Conservation (phyloP, 2,329 filamentous ascomycete genomes). For the Cladosporium sp. region DNA sequence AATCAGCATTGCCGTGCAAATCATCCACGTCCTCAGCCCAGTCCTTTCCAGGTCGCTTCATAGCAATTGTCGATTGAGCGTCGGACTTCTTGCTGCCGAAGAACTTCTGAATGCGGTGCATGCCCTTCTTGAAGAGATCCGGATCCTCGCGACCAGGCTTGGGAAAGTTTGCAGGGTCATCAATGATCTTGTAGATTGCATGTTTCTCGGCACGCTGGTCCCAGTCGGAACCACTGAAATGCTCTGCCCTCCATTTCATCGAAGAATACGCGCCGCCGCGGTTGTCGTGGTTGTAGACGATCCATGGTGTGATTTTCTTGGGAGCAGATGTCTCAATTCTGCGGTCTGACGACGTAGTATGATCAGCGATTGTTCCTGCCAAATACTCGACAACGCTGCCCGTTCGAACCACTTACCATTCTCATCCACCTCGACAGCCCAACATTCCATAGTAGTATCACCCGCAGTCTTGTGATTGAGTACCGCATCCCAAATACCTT, state of each 20-base stretch:
- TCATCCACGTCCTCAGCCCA: slow-evolving; percentile 61
- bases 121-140: slow-evolving; percentile 16
- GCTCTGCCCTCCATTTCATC: slow-evolving; percentile 62
- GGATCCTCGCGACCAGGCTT: slow-evolving; percentile 22
- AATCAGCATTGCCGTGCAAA: slow-evolving; percentile 63
- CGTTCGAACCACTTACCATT: slow-evolving; percentile 11
- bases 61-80: slow-evolving; percentile 1
- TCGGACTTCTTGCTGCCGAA: slow-evolving; percentile 13
- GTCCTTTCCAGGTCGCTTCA: slow-evolving; percentile 47
- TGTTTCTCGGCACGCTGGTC: slow-evolving; percentile 54
- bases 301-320: slow-evolving; percentile 64
- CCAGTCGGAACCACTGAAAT: slow-evolving; percentile 67
- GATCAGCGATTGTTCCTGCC: neutral
- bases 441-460: slow-evolving; percentile 60
- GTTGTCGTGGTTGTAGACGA: slow-evolving; percentile 62
- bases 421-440: slow-evolving; percentile 60
- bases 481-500: slow-evolving; percentile 66
- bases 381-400: neutral
- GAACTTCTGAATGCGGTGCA: slow-evolving; percentile 23
- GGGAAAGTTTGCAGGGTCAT: slow-evolving; percentile 29
- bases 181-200: slow-evolving; percentile 63
- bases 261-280: slow-evolving; percentile 54
- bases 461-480: slow-evolving; percentile 69
- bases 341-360: slow-evolving; percentile 41
- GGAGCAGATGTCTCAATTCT: slow-evolving; percentile 51